Evolutionary conservation across 2,329 filamentous ascomycete genomes (phyloP), one percentile per base, ranked within the genome.

Genomic region (Penicillium sp.): DNA sequence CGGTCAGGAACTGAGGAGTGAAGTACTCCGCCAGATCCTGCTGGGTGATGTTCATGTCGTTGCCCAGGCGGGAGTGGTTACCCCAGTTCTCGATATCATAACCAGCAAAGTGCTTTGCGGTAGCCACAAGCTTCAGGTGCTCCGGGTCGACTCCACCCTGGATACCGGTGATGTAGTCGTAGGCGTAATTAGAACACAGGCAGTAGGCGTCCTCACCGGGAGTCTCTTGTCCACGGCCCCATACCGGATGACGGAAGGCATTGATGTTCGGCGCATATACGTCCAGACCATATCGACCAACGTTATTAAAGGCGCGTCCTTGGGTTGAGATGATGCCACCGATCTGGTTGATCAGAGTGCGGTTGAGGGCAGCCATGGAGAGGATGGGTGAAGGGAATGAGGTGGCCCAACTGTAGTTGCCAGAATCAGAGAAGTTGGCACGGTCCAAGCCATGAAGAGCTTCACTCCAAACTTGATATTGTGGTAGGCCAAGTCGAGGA

Each of bases 11-110:
- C 0, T 81, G 76, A 1, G 79, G 81, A 32, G 84, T 72, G 58
- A 84, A 86, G 65, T 86, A 87, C 56, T 86, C 83, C 0, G 77
- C 74, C 4, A 87, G 67, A 49, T 87, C 84, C 54, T 86, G 83
- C 40, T 73, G 68, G 8, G 73, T 70, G 47, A 84, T 77, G 10
- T 5, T 56, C 54, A 81, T 75, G 58, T 84, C 72, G 49, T 80
- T 83, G 13, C 74, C 72, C 18, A 60, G 76, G 9, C 77, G 68
- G n/a, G 64, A 66, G 20, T 70, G 60, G 2, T 65, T 64, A 26
- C 64, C 59, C 66, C 74, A 76, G 47, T 61, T 62, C 56, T 82
- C 79, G 2, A 80, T 60, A 57, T 82, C 79, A 54, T 82, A 81
- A 0, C 72, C 79, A 0, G 77, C 78, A 46, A 71, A 82, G 59